phyloP scores from a whole-genome alignment of 345 rosid species.

The Trapa incisa region DNA sequence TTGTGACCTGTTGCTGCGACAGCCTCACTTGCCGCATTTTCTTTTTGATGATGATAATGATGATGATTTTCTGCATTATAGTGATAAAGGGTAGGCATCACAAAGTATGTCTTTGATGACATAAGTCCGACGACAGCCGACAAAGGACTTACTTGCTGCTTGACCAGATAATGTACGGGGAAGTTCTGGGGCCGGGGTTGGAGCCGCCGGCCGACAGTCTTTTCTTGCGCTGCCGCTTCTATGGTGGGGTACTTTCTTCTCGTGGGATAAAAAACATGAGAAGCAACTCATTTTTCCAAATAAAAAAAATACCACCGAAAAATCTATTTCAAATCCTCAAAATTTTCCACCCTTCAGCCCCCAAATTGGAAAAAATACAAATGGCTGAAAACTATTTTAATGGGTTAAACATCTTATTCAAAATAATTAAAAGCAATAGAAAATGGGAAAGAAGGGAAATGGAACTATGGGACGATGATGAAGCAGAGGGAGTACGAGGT shows the following conservation, averaged over 20 bases:
- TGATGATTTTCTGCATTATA: background rate
- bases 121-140: background rate
- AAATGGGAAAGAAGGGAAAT: background rate
- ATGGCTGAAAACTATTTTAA: background rate
- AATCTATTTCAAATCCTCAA: background rate
- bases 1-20: background rate
- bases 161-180: conserved; percentile 11
- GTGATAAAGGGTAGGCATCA: background rate
- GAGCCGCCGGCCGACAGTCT: conserved; percentile 2
- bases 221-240: conserved; percentile 18
- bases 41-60: background rate
- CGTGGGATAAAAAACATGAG: conserved; percentile 58
- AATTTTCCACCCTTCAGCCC: background rate
- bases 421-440: background rate
- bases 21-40: background rate
- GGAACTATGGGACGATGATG: background rate
- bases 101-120: background rate
- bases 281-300: conserved; percentile 52
- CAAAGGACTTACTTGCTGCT: too few relatives aligned
- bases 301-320: background rate
- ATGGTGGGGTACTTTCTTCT: conserved; percentile 23
- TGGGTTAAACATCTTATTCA: background rate
- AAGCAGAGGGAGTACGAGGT: background rate
- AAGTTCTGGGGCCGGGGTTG: conserved; percentile 11
- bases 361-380: background rate